Conservation (phyloP, 805 yeast genomes). For the Diddensiella caesifluorescens region DNA sequence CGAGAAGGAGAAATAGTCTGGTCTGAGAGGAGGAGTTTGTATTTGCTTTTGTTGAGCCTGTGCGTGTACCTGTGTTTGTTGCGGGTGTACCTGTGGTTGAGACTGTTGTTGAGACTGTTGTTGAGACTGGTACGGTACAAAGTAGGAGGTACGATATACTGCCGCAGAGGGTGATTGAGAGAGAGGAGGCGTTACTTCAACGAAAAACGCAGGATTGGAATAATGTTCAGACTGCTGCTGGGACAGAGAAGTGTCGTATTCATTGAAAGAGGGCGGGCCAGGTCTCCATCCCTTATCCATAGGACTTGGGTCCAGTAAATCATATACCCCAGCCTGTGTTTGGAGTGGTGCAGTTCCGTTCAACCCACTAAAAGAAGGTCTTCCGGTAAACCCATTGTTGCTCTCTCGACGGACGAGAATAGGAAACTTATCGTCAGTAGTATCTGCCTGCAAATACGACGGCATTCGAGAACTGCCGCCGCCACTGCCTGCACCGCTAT, state of each 20-base stretch:
- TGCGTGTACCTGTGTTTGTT: neutral
- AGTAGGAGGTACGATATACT: slow-evolving; percentile 4
- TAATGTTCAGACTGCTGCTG: slow-evolving; percentile 7
- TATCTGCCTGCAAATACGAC: slow-evolving; percentile 27
- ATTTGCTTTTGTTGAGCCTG: no score
- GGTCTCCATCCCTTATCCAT: slow-evolving; percentile 2
- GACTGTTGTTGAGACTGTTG: neutral
- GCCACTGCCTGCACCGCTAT: neutral
- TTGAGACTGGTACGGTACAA: slow-evolving; percentile 4
- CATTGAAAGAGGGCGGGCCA: neutral
- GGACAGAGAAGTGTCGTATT: slow-evolving; percentile 5
- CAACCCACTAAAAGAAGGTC: neutral
- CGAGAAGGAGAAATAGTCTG: neutral
- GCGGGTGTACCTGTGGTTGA: neutral
- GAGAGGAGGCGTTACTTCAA: slow-evolving; percentile 1
- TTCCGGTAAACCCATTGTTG: slow-evolving; percentile 1
- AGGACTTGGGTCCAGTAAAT: slow-evolving; percentile 12
- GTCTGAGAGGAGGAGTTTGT: neutral
- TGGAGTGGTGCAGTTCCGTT: neutral
- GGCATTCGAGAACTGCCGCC: slow-evolving; percentile 9
- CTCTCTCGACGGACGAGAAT: slow-evolving; percentile 31
- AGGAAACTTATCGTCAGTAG: slow-evolving; percentile 33
- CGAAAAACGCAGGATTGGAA: neutral
- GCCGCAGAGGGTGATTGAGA: slow-evolving; percentile 4
- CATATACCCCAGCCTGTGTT: no score